These are phyloP conservation scores for Teratosphaeriaceae sp. DNA, from an alignment of 2,329 filamentous ascomycete genomes.

Conservation along the genomic window DNA sequence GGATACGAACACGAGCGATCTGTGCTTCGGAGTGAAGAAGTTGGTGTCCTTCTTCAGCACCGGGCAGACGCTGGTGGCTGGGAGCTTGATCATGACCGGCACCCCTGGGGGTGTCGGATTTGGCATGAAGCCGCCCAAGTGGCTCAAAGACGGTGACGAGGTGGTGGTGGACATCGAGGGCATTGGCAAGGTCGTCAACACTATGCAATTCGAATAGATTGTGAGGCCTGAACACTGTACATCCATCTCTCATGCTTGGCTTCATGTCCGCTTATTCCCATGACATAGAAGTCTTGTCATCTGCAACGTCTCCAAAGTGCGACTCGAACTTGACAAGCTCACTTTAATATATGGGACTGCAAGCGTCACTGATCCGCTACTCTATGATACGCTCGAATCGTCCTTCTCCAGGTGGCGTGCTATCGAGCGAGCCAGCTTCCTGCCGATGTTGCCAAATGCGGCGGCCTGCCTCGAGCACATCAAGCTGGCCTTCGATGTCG, in stretches of 20 bases:
- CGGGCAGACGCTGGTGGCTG: conserved; percentile 40
- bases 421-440: conserved; percentile 18
- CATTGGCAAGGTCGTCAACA: conserved; percentile 27
- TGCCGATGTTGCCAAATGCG: conserved; percentile 16
- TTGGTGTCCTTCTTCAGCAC: conserved; percentile 28
- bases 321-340: background rate
- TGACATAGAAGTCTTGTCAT: conserved; percentile 1
- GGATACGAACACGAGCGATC: conserved; percentile 31
- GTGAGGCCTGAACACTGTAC: no score
- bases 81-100: conserved; percentile 46
- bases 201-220: conserved; percentile 26
- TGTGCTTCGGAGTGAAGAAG: conserved; percentile 39
- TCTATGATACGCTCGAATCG: conserved; percentile 24
- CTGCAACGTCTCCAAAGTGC: background rate
- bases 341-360: no score
- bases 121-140: conserved; percentile 26
- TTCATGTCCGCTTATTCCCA: no score
- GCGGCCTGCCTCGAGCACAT: conserved; percentile 20
- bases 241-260: no score
- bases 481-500: conserved; percentile 17
- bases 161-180: conserved; percentile 29
- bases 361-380: no score
- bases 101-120: conserved; percentile 37
- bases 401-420: conserved; percentile 26
- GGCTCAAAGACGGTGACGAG: conserved; percentile 29